These are phyloP conservation scores for Neofusicoccum parvum DNA, from an alignment of 2,329 filamentous ascomycete genomes.

Conservation along the genomic window DNA sequence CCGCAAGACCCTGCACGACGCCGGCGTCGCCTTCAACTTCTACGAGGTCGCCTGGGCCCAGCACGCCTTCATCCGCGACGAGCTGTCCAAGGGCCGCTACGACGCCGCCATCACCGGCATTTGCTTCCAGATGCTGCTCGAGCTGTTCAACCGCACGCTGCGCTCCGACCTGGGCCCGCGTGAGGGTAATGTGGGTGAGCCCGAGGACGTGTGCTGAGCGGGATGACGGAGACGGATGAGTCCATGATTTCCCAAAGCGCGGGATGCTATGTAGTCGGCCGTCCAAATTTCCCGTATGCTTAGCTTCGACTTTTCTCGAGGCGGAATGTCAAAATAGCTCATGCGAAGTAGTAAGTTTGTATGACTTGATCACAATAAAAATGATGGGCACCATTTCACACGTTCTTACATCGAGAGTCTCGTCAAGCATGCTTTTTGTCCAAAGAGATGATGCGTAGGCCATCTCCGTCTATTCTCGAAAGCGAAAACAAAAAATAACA, in stretches of 20 bases:
- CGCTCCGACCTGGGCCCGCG: conserved; percentile 75
- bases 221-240: not conserved
- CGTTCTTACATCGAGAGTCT: not conserved
- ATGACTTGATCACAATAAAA: not conserved
- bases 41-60: conserved; percentile 93
- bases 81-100: conserved; percentile 90
- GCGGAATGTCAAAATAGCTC: too few species aligned
- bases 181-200: conserved; percentile 61
- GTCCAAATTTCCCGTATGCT: too few species aligned
- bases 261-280: too few species aligned
- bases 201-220: conserved; percentile 72
- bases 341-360: not conserved
- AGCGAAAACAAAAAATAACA: not conserved
- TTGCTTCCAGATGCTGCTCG: conserved; percentile 87
- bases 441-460: not conserved
- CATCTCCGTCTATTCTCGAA: conserved; percentile 9
- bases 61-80: conserved; percentile 92
- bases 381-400: too few species aligned
- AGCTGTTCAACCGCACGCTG: conserved; percentile 78
- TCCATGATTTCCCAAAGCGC: too few species aligned
- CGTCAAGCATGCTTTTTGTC: conserved; percentile 1
- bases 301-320: too few species aligned
- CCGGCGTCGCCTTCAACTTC: conserved; percentile 74
- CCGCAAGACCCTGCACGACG: conserved; percentile 76
- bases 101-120: conserved; percentile 84